Percentiles rank a stretch among this genome's conserved stretches.
phyloP scores from a whole-genome alignment of 371 early-diverging fungal species.

The Basidiobolus meristosporus region DNA sequence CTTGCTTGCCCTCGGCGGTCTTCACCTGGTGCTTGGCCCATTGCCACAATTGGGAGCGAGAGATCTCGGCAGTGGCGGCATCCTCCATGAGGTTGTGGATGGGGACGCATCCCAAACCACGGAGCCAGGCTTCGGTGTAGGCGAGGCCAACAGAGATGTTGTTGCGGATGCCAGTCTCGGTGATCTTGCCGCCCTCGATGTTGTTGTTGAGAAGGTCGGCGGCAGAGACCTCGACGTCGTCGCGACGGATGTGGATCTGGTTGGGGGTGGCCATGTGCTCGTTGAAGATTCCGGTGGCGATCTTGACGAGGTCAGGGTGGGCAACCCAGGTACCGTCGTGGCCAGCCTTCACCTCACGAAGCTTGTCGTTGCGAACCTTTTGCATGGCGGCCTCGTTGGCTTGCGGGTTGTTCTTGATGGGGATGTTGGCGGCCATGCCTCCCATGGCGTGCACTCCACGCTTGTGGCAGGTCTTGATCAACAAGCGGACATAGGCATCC shows the following conservation, averaged over 20 bases:
- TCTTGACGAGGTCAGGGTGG: constrained; percentile 81
- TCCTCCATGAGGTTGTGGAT: constrained; percentile 95
- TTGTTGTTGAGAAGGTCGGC: constrained; percentile 69
- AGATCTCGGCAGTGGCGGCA: constrained; percentile 95
- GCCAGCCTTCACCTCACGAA: constrained; percentile 83
- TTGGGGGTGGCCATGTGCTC: constrained; percentile 90
- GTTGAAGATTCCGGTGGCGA: constrained; percentile 79
- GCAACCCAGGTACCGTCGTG: constrained; percentile 97
- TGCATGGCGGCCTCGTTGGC: constrained; percentile 81
- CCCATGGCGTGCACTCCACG: constrained; percentile 97
- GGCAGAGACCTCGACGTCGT: constrained; percentile 68
- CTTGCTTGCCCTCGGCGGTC: constrained; percentile 57
- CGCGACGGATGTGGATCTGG: constrained; percentile 79
- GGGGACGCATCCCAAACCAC: constrained; percentile 89
- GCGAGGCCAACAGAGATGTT: constrained; percentile 80
- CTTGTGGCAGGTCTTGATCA: constrained; percentile 92
- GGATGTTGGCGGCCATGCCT: constrained; percentile 96
- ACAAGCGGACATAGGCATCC: constrained; percentile 82
- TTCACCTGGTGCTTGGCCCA: constrained; percentile 80
- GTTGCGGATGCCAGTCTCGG: constrained; percentile 73
- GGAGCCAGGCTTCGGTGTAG: constrained; percentile 93
- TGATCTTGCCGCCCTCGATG: constrained; percentile 54
- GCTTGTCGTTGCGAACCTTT: constrained; percentile 85
- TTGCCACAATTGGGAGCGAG: constrained; percentile 89
- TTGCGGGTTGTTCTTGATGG: constrained; percentile 72